Evolutionary conservation across 129 eudicot genomes (phyloP).

Genomic region (Flaveria robusta): DNA sequence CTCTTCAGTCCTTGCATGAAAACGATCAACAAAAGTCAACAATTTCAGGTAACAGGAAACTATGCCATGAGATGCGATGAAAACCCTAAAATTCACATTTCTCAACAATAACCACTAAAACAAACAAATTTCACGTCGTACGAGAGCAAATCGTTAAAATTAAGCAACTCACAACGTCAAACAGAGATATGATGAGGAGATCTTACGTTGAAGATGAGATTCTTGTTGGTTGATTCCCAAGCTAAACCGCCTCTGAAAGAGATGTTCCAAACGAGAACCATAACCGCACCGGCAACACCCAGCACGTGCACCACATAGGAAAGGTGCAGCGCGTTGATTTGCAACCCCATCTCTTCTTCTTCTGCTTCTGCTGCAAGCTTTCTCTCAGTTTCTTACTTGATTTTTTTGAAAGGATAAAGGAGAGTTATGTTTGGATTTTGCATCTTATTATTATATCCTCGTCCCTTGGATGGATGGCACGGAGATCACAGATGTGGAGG

Average conservation of each 20-base stretch:
- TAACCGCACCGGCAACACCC: constrained; percentile 52
- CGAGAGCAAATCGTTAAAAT: neutral
- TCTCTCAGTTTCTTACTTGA: neutral
- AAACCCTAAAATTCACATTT: constrained; percentile 29
- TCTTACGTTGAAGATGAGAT: constrained; percentile 80
- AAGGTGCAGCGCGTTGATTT: constrained; percentile 54
- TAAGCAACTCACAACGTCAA: neutral
- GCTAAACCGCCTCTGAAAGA: constrained; percentile 93
- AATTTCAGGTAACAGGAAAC: neutral
- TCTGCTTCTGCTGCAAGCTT: neutral
- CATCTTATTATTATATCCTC: constrained; percentile 6
- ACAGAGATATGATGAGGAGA: neutral
- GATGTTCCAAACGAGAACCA: constrained; percentile 82
- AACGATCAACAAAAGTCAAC: no score
- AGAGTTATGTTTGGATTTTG: no score
- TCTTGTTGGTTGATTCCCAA: constrained; percentile 71
- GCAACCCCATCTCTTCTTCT: constrained; percentile 36
- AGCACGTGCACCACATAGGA: constrained; percentile 70
- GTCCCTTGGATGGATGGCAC: constrained; percentile 29
- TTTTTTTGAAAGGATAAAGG: no score
- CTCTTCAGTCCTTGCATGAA: no score
- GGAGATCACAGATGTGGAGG: constrained; percentile 2
- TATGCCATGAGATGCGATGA: constrained; percentile 11
- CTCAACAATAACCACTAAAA: neutral
- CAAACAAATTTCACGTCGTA: neutral